Conservation (phyloP, 306 rosid species). For the Lablab purpureus region DNA sequence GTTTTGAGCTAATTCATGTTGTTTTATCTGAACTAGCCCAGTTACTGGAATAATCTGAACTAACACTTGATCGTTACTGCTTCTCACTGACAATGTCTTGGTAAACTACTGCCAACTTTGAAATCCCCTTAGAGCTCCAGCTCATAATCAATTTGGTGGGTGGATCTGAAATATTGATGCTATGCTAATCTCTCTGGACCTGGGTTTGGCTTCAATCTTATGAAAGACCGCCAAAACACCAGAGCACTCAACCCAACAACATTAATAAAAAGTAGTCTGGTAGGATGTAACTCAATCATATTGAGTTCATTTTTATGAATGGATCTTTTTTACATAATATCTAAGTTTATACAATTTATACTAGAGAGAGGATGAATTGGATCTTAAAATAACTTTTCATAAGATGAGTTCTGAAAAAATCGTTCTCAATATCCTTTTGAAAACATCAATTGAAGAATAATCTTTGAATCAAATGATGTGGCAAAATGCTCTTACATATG, state of each 20-base stretch:
- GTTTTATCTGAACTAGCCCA: background rate
- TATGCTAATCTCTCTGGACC: background rate
- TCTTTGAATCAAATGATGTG: no score
- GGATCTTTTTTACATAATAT: no score
- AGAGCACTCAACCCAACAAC: background rate
- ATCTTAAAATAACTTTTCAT: no score
- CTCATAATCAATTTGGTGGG: background rate
- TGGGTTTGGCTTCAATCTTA: conserved; percentile 1
- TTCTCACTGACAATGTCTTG: background rate
- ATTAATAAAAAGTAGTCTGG: background rate
- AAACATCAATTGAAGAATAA: no score
- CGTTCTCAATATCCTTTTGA: no score
- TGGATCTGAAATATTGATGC: background rate
- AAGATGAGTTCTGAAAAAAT: no score
- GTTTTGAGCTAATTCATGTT: conserved; percentile 7
- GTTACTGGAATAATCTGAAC: conserved; percentile 18
- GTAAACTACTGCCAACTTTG: background rate
- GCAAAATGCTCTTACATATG: no score
- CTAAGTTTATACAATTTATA: no score
- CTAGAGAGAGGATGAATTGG: no score
- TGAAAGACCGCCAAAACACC: background rate
- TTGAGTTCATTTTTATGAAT: no score
- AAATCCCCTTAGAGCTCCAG: background rate
- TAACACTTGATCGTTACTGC: background rate
- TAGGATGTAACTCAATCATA: background rate